These are phyloP conservation scores for Hyaloperonospora arabidopsidis DNA, from an alignment of 352 stramenopile species.

Conservation along the genomic window DNA sequence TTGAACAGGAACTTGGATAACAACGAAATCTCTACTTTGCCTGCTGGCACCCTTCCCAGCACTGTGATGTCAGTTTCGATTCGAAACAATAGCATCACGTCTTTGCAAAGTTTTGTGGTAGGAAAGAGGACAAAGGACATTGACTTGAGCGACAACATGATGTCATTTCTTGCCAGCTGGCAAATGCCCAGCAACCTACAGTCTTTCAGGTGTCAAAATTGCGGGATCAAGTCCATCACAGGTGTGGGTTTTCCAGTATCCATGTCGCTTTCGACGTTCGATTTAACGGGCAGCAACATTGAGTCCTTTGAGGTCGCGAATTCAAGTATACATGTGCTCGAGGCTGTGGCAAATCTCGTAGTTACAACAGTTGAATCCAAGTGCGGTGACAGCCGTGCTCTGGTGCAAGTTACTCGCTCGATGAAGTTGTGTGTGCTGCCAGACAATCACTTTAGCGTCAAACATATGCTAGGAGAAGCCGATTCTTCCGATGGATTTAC, in stretches of 20 bases:
- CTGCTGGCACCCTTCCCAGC: constrained; percentile 13
- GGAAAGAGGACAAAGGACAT: constrained; percentile 15
- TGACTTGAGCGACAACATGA: constrained; percentile 31
- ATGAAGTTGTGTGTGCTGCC: constrained; percentile 30
- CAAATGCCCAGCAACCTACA: constrained; percentile 27
- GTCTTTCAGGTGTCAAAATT: constrained; percentile 29
- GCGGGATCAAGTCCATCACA: constrained; percentile 21
- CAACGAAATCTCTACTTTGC: constrained; percentile 16
- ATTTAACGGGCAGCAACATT: constrained; percentile 27
- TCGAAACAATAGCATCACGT: constrained; percentile 32
- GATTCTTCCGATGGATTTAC: constrained; percentile 6
- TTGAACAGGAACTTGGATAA: constrained; percentile 19
- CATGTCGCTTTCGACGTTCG: constrained; percentile 23
- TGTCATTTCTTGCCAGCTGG: constrained; percentile 21
- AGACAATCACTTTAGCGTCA: constrained; percentile 24
- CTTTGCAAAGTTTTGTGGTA: constrained; percentile 23
- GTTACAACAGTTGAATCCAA: constrained; percentile 22
- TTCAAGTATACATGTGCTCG: constrained; percentile 24
- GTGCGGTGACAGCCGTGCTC: constrained; percentile 25
- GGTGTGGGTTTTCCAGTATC: constrained; percentile 23
- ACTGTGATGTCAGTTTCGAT: constrained; percentile 28
- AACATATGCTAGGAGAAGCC: constrained; percentile 19
- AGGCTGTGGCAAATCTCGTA: constrained; percentile 22
- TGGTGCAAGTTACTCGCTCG: constrained; percentile 12
- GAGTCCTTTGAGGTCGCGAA: constrained; percentile 28